A percentile compares a stretch with the other conserved stretches of the same genome.
Evolutionary conservation across 1,139 yeast genomes (phyloP).

Genomic region (Taphrina betulina): DNA sequence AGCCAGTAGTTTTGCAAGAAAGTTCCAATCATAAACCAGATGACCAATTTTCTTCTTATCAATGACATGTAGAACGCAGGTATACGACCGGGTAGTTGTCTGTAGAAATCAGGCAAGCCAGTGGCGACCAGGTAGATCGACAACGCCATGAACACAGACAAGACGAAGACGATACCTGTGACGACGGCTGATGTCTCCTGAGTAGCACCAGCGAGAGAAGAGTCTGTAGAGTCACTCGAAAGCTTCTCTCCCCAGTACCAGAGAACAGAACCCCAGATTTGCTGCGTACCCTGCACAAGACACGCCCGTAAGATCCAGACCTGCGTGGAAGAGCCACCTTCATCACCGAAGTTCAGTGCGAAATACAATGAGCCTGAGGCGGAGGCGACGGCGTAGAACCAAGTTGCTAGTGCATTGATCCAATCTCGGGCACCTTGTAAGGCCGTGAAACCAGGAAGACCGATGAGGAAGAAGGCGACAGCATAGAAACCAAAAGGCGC

Average conservation of each 20-base stretch:
- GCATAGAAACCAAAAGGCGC: conserved; percentile 33
- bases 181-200: conserved; percentile 30
- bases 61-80: conserved; percentile 35
- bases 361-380: conserved; percentile 34
- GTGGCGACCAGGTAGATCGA: conserved; percentile 19
- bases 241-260: conserved; percentile 35
- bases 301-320: conserved; percentile 35
- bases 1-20: conserved; percentile 36
- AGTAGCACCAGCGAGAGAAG: conserved; percentile 28
- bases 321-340: conserved; percentile 33
- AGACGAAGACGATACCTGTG: conserved; percentile 29
- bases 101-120: conserved; percentile 34
- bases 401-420: conserved; percentile 32
- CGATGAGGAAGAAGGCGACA: conserved; percentile 34
- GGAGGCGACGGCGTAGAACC: conserved; percentile 34
- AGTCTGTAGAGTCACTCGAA: conserved; percentile 17
- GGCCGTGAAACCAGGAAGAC: conserved; percentile 32
- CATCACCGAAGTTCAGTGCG: conserved; percentile 36
- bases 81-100: conserved; percentile 35
- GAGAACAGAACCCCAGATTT: conserved; percentile 35
- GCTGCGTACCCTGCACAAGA: conserved; percentile 34
- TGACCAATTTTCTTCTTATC: conserved; percentile 30
- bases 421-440: conserved; percentile 25
- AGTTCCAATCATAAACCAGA: conserved; percentile 34
- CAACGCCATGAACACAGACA: conserved; percentile 21